Evolutionary conservation across 2,329 filamentous ascomycete genomes (phyloP), one percentile per base, ranked within the genome.

Genomic region (Epichloe elymi): DNA sequence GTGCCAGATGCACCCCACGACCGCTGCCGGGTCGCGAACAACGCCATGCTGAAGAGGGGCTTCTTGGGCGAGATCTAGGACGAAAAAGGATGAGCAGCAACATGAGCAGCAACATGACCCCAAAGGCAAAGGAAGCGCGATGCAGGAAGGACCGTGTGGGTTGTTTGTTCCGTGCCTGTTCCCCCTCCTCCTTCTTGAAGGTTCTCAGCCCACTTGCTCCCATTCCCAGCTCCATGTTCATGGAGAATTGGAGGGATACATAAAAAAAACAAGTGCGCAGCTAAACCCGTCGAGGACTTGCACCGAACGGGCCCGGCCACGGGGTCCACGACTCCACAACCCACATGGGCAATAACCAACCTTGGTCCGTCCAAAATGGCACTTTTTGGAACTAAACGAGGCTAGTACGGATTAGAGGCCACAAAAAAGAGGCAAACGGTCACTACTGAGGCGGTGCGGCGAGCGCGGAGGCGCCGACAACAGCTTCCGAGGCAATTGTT

Each of bases 1-100:
- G 37, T 39, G 46, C 41, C 57, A 63, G 63, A 57, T 65, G 53
- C 56, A 58, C 52, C 52, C 52, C 61, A 63, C 62, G 55, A 63
- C 60, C 60, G 56, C 56, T 60, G 56, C 63, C 60, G 55, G 55
- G 55, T 56, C 26, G 43, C 51, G 41, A 43, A 43, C 50, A 53
- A 53, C 56, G 8, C 4, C 30, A 46, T 20, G 30, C 17, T 20
- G 17, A 30, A 23, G 39, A 41, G 39, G 39, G 46, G 35, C n/a
- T 19, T 41, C 36, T 41, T 42, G 8, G 19, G 15, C 17, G 10
- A 17, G 3, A 10, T 30, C 26, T 30, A 10, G 26, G 26, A 30
- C 26, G 26, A 30, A 30, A 30, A 30, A 30, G 26, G 26, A 30
- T 30, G 26, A 11, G 26, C 26, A 30, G 26, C 23, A 23, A 23